phyloP scores from a whole-genome alignment of 352 stramenopile genomes.

The Lagenidium sp. region DNA sequence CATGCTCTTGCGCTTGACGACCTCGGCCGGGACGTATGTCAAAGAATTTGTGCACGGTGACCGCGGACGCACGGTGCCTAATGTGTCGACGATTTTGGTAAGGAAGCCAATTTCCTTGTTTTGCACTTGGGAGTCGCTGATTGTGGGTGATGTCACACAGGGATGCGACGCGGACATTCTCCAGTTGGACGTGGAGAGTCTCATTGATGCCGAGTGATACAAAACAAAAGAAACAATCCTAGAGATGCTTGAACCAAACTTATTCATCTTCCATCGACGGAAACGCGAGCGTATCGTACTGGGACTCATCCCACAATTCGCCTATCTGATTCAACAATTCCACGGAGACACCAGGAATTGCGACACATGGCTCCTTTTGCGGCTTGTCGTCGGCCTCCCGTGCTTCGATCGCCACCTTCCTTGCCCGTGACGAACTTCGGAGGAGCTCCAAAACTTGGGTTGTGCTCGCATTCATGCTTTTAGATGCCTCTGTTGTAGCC shows the following conservation, averaged over 20 bases:
- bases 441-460: slow-evolving; percentile 52
- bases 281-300: slow-evolving; percentile 73
- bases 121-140: neutral
- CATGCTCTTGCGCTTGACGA: slow-evolving; percentile 94
- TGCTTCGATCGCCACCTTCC: slow-evolving; percentile 24
- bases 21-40: slow-evolving; percentile 96
- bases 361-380: neutral
- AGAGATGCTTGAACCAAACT: neutral
- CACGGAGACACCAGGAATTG: slow-evolving; percentile 17
- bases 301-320: slow-evolving; percentile 73
- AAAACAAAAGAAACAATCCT: neutral
- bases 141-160: slow-evolving; percentile 10
- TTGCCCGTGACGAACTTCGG: slow-evolving; percentile 33
- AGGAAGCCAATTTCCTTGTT: slow-evolving; percentile 4
- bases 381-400: neutral
- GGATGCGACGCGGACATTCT: slow-evolving; percentile 93
- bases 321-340: slow-evolving; percentile 54
- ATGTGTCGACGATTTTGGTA: slow-evolving; percentile 87
- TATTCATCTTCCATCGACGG: slow-evolving; percentile 6
- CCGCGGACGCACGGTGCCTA: slow-evolving; percentile 95
- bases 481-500: slow-evolving; percentile 29
- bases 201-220: slow-evolving; percentile 60
- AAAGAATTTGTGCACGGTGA: slow-evolving; percentile 99
- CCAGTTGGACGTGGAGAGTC: slow-evolving; percentile 93
- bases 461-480: slow-evolving; percentile 57